Percentiles rank a stretch among this genome's conserved stretches.
phyloP scores from a whole-genome alignment of 768 basidiomycete genomes.

The Scleroderma citrinum region DNA sequence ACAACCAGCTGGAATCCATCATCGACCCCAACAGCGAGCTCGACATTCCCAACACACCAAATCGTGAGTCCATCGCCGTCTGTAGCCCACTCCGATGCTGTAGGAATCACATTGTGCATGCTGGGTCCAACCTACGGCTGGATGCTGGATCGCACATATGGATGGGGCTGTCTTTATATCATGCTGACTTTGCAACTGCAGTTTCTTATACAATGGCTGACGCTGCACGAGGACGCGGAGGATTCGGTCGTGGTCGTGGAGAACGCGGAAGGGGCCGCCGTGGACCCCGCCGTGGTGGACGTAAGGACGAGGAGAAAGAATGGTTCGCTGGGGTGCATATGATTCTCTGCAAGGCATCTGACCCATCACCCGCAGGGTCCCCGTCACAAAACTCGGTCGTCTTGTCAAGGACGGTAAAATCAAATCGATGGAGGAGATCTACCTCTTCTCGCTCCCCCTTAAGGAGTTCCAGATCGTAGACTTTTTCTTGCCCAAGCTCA shows the following conservation, averaged over 20 bases:
- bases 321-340: slow-evolving; percentile 55
- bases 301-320: slow-evolving; percentile 99
- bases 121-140: slow-evolving; percentile 29
- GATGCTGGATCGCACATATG: slow-evolving; percentile 36
- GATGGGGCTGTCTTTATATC: slow-evolving; percentile 33
- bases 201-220: slow-evolving; percentile 63
- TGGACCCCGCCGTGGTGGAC: slow-evolving; percentile 89
- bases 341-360: slow-evolving; percentile 3
- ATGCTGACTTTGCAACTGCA: slow-evolving; percentile 21
- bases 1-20: too few species aligned
- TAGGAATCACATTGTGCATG: neutral
- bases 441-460: slow-evolving; percentile 99
- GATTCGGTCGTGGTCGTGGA: slow-evolving; percentile 81
- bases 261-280: slow-evolving; percentile 59
- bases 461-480: slow-evolving; percentile 99
- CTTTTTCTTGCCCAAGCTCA: slow-evolving; percentile 97
- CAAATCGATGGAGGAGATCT: slow-evolving; percentile 99
- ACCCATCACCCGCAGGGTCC: slow-evolving; percentile 55
- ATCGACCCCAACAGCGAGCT: slow-evolving; percentile 12
- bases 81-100: neutral
- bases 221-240: slow-evolving; percentile 89
- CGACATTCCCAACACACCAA: slow-evolving; percentile 24
- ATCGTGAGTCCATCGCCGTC: slow-evolving; percentile 29
- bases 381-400: slow-evolving; percentile 98
- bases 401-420: slow-evolving; percentile 99